A percentile compares a stretch with the other conserved stretches of the same genome.
These are phyloP conservation scores for Candida glucosophila DNA, from an alignment of 1,139 yeast species.

Conservation along the genomic window DNA sequence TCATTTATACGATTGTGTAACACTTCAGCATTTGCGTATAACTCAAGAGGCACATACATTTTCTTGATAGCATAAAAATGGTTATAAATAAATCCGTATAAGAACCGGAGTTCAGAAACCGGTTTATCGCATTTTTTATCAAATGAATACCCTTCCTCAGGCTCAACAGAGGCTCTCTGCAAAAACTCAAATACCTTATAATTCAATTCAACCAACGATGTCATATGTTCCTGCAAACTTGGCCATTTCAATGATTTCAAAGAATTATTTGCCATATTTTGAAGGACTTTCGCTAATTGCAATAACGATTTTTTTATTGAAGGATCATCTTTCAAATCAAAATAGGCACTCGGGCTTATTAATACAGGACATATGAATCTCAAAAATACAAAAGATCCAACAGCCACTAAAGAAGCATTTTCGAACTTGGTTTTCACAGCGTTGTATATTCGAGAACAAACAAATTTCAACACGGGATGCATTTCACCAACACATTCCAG, in stretches of 20 bases:
- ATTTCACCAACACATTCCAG: conserved; percentile 45
- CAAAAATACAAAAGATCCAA: conserved; percentile 81
- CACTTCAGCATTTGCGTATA: conserved; percentile 12
- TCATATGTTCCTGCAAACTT: conserved; percentile 31
- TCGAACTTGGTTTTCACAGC: conserved; percentile 62
- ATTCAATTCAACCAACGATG: conserved; percentile 37
- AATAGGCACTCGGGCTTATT: conserved; percentile 72
- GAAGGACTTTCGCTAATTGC: conserved; percentile 77
- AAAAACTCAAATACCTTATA: conserved; percentile 42
- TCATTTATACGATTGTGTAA: conserved; percentile 18
- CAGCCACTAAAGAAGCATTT: conserved; percentile 60
- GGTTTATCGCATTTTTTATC: conserved; percentile 17
- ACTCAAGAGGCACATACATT: conserved; percentile 20
- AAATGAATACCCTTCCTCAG: conserved; percentile 14
- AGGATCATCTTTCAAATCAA: conserved; percentile 35
- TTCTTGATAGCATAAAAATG: conserved; percentile 50
- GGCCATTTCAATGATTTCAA: conserved; percentile 54
- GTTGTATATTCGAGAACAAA: conserved; percentile 63
- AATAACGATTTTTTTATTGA: conserved; percentile 66
- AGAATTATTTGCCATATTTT: conserved; percentile 80
- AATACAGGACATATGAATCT: conserved; percentile 88
- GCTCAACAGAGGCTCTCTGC: conserved; percentile 17
- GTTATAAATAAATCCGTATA: conserved; percentile 60
- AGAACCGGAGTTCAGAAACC: conserved; percentile 41
- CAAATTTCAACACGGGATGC: conserved; percentile 67